These are phyloP conservation scores for Acarospora socialis DNA, from an alignment of 2,329 filamentous ascomycete genomes.

Conservation along the genomic window DNA sequence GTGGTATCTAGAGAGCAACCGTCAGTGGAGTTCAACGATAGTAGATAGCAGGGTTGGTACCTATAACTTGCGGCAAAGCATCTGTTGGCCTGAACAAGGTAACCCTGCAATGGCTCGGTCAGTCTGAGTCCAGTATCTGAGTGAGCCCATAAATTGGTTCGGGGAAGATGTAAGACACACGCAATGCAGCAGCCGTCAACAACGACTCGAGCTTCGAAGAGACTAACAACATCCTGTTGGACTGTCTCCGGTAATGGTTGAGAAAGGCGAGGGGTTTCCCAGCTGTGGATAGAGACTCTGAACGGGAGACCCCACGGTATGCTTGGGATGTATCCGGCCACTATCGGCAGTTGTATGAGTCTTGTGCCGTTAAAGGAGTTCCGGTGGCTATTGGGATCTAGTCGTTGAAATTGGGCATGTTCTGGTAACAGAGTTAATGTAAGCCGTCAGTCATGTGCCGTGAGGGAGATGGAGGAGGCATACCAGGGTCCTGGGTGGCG, in stretches of 20 bases:
- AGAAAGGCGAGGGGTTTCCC: slow-evolving; percentile 48
- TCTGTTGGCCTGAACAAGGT: slow-evolving; percentile 39
- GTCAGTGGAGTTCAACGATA: too few species aligned
- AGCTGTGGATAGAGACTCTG: slow-evolving; percentile 61
- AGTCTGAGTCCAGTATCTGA: slow-evolving; percentile 2
- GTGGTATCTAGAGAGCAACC: slow-evolving; percentile 6
- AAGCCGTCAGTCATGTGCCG: slow-evolving; percentile 10
- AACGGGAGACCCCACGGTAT: slow-evolving; percentile 45
- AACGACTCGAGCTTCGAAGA: slow-evolving; percentile 53
- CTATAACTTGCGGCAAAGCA: slow-evolving; percentile 39
- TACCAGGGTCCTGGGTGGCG: slow-evolving; percentile 40
- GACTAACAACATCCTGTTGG: slow-evolving; percentile 40
- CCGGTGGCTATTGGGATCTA: too few species aligned
- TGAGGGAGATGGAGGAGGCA: slow-evolving; percentile 17
- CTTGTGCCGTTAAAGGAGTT: slow-evolving; percentile 6
- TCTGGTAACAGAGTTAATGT: slow-evolving; percentile 2
- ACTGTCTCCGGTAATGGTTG: slow-evolving; percentile 42
- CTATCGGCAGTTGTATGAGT: slow-evolving; percentile 39
- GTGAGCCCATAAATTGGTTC: slow-evolving; percentile 1
- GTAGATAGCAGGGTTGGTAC: too few species aligned
- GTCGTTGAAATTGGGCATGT: too few species aligned
- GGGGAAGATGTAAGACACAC: slow-evolving; percentile 33
- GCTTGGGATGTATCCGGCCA: slow-evolving; percentile 59
- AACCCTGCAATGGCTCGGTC: slow-evolving; percentile 29
- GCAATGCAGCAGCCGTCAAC: slow-evolving; percentile 52